phyloP scores from a whole-genome alignment of 1,139 yeast species.

The Hyphopichia pseudoburtonii region DNA sequence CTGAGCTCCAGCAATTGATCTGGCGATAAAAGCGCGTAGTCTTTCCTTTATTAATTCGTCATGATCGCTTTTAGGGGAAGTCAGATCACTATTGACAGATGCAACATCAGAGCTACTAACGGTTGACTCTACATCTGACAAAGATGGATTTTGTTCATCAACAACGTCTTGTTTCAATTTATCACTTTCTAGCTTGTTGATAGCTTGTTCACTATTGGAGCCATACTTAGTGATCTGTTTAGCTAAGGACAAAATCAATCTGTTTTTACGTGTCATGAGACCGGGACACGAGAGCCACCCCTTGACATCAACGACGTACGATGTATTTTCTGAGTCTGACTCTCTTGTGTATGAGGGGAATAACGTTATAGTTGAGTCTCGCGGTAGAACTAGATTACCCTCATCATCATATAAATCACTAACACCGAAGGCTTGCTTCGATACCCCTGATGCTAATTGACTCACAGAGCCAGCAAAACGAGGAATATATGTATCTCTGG shows the following conservation, averaged over 20 bases:
- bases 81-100: slow-evolving; percentile 6
- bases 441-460: slow-evolving; percentile 50
- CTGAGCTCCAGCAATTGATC: slow-evolving; percentile 55
- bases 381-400: slow-evolving; percentile 36
- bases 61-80: slow-evolving; percentile 8
- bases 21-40: slow-evolving; percentile 59
- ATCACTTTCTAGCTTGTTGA: slow-evolving; percentile 31
- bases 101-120: slow-evolving; percentile 6
- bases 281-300: slow-evolving; percentile 80
- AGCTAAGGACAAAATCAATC: slow-evolving; percentile 66
- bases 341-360: slow-evolving; percentile 68
- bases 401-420: slow-evolving; percentile 30
- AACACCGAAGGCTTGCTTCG: slow-evolving; percentile 30
- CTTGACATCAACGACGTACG: slow-evolving; percentile 60
- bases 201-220: slow-evolving; percentile 24
- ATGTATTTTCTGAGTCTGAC: slow-evolving; percentile 20
- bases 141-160: slow-evolving; percentile 11
- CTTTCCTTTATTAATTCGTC: slow-evolving; percentile 53
- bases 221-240: slow-evolving; percentile 61
- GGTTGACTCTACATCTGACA: slow-evolving; percentile 15
- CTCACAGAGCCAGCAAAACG: slow-evolving; percentile 47
- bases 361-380: slow-evolving; percentile 37
- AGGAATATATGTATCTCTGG: slow-evolving; percentile 61
- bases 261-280: slow-evolving; percentile 65
- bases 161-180: slow-evolving; percentile 28